These are phyloP conservation scores for Omphalotus olearius DNA, from an alignment of 1,284 basidiomycete species.

Conservation along the genomic window DNA sequence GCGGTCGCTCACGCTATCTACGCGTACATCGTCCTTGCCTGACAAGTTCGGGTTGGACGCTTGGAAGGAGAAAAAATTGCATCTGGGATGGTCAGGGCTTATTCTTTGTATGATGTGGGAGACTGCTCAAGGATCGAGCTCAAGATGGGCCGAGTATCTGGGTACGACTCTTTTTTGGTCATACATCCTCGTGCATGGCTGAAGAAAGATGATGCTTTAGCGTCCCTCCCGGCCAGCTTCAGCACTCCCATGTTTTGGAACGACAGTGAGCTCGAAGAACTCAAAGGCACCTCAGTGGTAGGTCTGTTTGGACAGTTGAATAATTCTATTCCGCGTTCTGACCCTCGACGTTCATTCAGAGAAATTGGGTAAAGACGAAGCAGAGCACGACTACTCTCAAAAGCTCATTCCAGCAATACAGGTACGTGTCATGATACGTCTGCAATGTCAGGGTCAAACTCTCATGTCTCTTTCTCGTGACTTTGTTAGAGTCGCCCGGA, in stretches of 20 bases:
- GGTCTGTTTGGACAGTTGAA: conserved; percentile 45
- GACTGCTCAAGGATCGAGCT: conserved; percentile 50
- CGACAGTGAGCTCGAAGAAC: conserved; percentile 66
- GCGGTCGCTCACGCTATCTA: conserved; percentile 73
- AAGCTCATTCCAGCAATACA: conserved; percentile 64
- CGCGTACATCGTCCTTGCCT: conserved; percentile 69
- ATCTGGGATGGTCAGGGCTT: conserved; percentile 81
- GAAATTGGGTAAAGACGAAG: conserved; percentile 85
- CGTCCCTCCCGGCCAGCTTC: conserved; percentile 69
- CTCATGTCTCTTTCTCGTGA: conserved; percentile 3
- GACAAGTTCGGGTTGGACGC: conserved; percentile 48
- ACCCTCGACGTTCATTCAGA: conserved; percentile 37
- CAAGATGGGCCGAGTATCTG: conserved; percentile 69
- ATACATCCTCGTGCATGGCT: not conserved
- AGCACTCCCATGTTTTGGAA: conserved; percentile 97
- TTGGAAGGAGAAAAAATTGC: conserved; percentile 59
- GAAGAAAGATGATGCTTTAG: conserved; percentile 27
- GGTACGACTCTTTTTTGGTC: conserved; percentile 32
- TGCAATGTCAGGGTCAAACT: not conserved
- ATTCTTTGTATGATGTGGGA: conserved; percentile 98
- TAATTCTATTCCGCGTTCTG: not conserved
- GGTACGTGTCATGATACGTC: conserved; percentile 33
- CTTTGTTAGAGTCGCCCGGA: conserved; percentile 59
- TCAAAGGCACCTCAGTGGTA: conserved; percentile 83
- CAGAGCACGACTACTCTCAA: conserved; percentile 70